These are phyloP conservation scores for Fusarium sp. DNA, from an alignment of 2,329 filamentous ascomycete genomes.

Conservation along the genomic window DNA sequence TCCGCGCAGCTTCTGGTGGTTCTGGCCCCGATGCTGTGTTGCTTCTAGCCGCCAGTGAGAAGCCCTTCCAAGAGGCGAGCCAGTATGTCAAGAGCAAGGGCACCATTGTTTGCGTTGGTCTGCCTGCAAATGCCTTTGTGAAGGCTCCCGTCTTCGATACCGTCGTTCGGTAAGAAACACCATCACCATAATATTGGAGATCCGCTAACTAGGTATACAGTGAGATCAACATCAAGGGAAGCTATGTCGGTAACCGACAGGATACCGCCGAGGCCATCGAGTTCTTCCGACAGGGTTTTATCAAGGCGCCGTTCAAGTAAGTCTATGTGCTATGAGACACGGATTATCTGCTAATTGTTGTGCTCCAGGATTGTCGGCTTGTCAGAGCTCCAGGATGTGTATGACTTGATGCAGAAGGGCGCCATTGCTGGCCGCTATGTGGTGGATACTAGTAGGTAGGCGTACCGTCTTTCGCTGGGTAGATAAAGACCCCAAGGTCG, in stretches of 20 bases:
- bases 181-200: accelerated
- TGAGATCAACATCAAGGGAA: constrained; percentile 90
- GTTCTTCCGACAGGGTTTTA: constrained; percentile 83
- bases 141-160: constrained; percentile 87
- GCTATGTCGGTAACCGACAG: constrained; percentile 89
- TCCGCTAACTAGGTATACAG: constrained; percentile 48
- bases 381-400: constrained; percentile 80
- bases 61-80: constrained; percentile 91
- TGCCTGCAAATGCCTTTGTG: constrained; percentile 84
- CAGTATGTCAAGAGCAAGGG: constrained; percentile 85
- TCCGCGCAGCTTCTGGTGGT: constrained; percentile 77
- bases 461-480: neutral
- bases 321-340: accelerated
- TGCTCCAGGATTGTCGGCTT: constrained; percentile 71
- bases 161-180: constrained; percentile 64
- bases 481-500: neutral
- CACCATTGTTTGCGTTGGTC: constrained; percentile 84
- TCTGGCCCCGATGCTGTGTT: constrained; percentile 87
- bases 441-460: constrained; percentile 74
- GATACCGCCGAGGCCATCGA: constrained; percentile 89
- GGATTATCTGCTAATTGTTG: constrained; percentile 2
- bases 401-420: constrained; percentile 75
- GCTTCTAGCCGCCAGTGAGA: constrained; percentile 84
- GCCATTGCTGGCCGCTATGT: constrained; percentile 80
- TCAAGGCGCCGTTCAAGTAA: constrained; percentile 83